Evolutionary conservation across 2,329 filamentous ascomycete genomes (phyloP), one percentile per base, ranked within the genome.

Genomic region (Grosmannia serpens): DNA sequence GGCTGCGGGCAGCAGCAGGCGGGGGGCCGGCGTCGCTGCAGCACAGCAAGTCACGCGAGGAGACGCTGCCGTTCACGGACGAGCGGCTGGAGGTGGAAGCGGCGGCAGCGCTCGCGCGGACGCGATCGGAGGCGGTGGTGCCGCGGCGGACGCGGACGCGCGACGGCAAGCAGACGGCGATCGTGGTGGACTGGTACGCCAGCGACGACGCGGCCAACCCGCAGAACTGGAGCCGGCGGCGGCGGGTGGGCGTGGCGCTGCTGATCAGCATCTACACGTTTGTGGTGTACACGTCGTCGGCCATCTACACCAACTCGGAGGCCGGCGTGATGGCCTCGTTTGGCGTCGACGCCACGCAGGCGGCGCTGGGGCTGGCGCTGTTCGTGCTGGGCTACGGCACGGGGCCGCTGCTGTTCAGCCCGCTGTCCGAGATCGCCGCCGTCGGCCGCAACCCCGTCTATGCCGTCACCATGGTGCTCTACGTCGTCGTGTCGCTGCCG

Each of bases 331-430:
- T 77, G 67, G 64, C 70, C 15, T 70, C 71, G 22, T 84, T 83
- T 61, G 72, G 72, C 15, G 75, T 83, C 38, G 71, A 70, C 17
- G 66, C 72, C 17, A 73, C 75, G 0, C 70, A 74, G 2, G 77
- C 79, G 0, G 73, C 77, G 1, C 71, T 84, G 0, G 80, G 80
- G 0, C 71, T 85, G 8, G 75, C 79, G 0, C 65, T 82, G 11
- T 83, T 82, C 63, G 70, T 83, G 29, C 70, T 82, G 4, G 80
- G 77, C 2, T 85, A 84, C 67, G 79, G 77, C 61, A 75, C 78
- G 5, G 83, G 83, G 0, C 82, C 82, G 0, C 69, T 85, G 4
- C 46, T 83, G 3, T 84, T 81, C 64, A 81, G 80, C 1, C 82
- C 76, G 13, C 61, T 65, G n/a, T 62, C 62, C 5, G 64, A 65